phyloP scores from a whole-genome alignment of 257 asterid genomes.

The Solanum chilense region DNA sequence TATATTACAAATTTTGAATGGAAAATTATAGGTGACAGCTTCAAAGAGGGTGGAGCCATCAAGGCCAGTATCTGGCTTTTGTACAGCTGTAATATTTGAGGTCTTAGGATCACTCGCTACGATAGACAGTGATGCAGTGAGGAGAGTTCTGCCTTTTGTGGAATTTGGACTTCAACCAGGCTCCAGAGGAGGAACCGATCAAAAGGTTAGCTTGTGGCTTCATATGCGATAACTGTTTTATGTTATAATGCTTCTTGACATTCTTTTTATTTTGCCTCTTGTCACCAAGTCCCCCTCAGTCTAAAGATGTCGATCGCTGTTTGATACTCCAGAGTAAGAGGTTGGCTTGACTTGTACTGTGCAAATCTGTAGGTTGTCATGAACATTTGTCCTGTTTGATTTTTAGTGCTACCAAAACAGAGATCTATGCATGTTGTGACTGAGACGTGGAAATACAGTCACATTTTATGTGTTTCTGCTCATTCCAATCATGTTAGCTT shows the following conservation, averaged over 20 bases:
- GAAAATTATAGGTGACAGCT: slow-evolving; percentile 45
- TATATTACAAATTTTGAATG: slow-evolving; percentile 10
- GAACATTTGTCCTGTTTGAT: neutral
- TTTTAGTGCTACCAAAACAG: neutral
- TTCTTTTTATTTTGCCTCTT: neutral
- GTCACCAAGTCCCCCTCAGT: neutral
- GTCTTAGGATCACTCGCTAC: slow-evolving; percentile 44
- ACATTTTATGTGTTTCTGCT: neutral
- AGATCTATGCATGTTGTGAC: neutral
- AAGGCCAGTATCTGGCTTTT: slow-evolving; percentile 48
- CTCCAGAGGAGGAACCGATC: slow-evolving; percentile 37
- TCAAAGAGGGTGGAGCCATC: slow-evolving; percentile 55
- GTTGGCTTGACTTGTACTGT: neutral
- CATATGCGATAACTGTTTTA: neutral
- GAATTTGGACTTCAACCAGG: slow-evolving; percentile 49
- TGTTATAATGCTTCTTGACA: neutral
- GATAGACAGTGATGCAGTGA: slow-evolving; percentile 46
- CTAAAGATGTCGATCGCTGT: neutral
- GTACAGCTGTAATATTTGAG: slow-evolving; percentile 77
- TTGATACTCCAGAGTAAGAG: neutral
- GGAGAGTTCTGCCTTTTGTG: slow-evolving; percentile 64
- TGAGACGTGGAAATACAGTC: neutral
- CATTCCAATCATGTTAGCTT: neutral
- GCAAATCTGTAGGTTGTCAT: neutral
- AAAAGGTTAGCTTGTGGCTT: slow-evolving; percentile 35